Conservation (phyloP, 768 basidiomycete genomes). For the Clavaria fumosa region DNA sequence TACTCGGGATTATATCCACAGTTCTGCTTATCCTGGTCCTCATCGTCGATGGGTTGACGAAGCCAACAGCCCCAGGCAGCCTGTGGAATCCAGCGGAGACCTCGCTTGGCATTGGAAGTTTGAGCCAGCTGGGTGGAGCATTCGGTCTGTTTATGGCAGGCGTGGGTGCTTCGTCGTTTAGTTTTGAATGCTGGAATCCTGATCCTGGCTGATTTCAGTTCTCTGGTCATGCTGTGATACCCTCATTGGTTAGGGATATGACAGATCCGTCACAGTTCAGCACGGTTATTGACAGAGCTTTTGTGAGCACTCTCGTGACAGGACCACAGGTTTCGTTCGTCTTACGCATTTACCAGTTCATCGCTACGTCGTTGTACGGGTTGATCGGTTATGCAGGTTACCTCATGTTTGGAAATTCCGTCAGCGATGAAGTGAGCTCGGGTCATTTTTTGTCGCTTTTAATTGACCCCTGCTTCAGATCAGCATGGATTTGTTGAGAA, state of each 20-base stretch:
- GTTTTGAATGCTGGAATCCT: neutral
- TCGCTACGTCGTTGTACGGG: constrained; percentile 48
- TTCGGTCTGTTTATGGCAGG: constrained; percentile 89
- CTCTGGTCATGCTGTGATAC: constrained; percentile 85
- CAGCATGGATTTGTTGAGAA: constrained; percentile 64
- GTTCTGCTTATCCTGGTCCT: constrained; percentile 62
- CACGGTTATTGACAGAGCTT: constrained; percentile 73
- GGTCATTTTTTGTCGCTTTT: neutral
- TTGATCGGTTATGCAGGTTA: constrained; percentile 73
- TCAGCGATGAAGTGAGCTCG: constrained; percentile 59
- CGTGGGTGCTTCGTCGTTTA: constrained; percentile 34
- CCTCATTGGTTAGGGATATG: constrained; percentile 86
- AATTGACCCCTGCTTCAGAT: constrained; percentile 32
- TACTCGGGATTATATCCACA: constrained; percentile 72
- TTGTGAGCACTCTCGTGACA: constrained; percentile 32
- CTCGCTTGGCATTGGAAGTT: constrained; percentile 33
- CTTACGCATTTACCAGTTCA: constrained; percentile 24
- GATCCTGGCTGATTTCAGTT: constrained; percentile 31
- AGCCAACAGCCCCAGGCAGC: constrained; percentile 62
- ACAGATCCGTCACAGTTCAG: constrained; percentile 64
- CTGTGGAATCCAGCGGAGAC: constrained; percentile 66
- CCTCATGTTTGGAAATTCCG: constrained; percentile 73
- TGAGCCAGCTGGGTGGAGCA: constrained; percentile 52
- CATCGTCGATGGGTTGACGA: constrained; percentile 68
- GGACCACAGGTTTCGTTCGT: neutral